phyloP scores from a whole-genome alignment of 805 yeast species.

The Peterozyma xylosa region DNA sequence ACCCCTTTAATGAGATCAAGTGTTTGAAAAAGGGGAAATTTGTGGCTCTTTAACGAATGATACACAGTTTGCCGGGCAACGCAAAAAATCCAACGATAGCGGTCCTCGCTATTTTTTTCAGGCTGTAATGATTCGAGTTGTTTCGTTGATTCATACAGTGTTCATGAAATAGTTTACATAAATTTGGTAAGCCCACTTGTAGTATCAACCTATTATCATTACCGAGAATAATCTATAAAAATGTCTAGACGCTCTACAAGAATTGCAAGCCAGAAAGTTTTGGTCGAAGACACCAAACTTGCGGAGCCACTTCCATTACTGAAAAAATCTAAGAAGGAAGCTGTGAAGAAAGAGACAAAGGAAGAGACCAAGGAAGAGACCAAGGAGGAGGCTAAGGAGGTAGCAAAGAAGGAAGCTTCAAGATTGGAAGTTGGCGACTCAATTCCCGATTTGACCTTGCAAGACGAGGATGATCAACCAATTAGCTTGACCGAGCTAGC shows the following conservation, averaged over 20 bases:
- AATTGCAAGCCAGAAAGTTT: conserved; percentile 6
- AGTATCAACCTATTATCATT: no score
- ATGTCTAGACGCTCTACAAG: conserved; percentile 8
- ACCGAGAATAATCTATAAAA: no score
- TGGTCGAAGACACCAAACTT: neutral
- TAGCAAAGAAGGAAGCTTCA: neutral
- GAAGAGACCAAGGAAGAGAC: neutral
- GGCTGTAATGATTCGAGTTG: no score
- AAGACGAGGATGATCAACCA: conserved; percentile 46
- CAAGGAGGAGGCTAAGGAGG: neutral
- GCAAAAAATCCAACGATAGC: no score
- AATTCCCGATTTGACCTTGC: conserved; percentile 56
- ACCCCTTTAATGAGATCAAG: no score
- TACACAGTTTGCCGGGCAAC: no score
- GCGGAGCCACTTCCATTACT: neutral
- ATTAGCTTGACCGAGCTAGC: conserved; percentile 19
- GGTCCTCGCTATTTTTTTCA: no score
- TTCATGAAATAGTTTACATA: no score
- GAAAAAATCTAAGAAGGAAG: neutral
- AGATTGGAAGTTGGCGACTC: conserved; percentile 46
- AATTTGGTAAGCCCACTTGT: no score
- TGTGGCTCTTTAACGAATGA: no score
- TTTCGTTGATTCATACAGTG: no score
- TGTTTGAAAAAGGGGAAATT: no score
- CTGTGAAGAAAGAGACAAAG: neutral